Conservation (phyloP, 2,329 filamentous ascomycete genomes). For the Pezicula rhizophila region DNA sequence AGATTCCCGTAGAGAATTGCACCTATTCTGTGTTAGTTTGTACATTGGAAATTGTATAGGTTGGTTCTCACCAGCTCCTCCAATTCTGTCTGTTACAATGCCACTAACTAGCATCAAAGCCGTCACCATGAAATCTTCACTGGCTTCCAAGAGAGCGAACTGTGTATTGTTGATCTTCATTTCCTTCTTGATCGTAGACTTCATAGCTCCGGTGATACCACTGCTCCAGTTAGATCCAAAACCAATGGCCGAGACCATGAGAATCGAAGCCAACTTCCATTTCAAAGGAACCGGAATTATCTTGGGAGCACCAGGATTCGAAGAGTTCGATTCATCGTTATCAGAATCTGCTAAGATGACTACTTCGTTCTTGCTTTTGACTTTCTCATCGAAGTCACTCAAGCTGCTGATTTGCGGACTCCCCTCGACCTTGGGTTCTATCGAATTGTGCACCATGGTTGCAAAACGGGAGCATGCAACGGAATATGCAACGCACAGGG, state of each 20-base stretch:
- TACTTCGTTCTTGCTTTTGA: background rate
- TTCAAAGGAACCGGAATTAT: slow-evolving; percentile 13
- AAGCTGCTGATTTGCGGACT: background rate
- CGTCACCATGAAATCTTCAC: slow-evolving; percentile 57
- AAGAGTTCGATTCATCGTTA: background rate
- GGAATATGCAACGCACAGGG: no score
- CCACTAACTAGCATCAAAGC: slow-evolving; percentile 48
- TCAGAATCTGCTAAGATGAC: background rate
- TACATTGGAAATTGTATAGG: slow-evolving; percentile 1
- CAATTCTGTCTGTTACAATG: slow-evolving; percentile 50
- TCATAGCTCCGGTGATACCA: slow-evolving; percentile 56
- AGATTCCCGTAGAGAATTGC: slow-evolving; percentile 56
- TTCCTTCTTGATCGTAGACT: slow-evolving; percentile 55
- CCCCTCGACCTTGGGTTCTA: background rate
- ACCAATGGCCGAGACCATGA: slow-evolving; percentile 47
- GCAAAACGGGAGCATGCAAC: no score
- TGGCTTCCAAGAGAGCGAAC: slow-evolving; percentile 52
- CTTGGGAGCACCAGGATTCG: background rate
- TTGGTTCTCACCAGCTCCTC: slow-evolving; percentile 41
- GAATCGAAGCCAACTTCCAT: slow-evolving; percentile 36
- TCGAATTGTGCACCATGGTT: background rate
- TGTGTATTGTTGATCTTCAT: slow-evolving; percentile 54
- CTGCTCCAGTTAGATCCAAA: slow-evolving; percentile 55
- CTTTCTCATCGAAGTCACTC: background rate
- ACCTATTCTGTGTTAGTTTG: slow-evolving; percentile 19